Conservation (phyloP, 2,329 filamentous ascomycete species). For the Talaromyces islandicus region DNA sequence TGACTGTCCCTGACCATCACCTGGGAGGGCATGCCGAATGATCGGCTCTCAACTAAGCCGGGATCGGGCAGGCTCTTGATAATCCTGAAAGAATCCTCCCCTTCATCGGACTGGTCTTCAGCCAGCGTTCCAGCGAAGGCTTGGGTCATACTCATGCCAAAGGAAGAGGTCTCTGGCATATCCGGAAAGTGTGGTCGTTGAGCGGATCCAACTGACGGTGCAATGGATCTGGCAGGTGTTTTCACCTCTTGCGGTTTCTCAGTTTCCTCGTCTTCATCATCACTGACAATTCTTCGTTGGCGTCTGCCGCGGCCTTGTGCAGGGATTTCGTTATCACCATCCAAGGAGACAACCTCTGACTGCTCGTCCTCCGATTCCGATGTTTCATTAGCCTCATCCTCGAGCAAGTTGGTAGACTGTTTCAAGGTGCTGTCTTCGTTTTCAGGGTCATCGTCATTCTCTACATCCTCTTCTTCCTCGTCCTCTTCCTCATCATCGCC, state of each 20-base stretch:
- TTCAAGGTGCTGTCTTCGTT: constrained; percentile 16
- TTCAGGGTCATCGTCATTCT: constrained; percentile 10
- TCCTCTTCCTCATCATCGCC: constrained; percentile 19
- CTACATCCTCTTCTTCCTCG: constrained; percentile 12
- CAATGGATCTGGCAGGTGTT: constrained; percentile 27
- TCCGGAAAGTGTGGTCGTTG: constrained; percentile 59
- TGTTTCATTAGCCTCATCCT: constrained; percentile 35
- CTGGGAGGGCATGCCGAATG: constrained; percentile 51
- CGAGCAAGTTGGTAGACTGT: constrained; percentile 23
- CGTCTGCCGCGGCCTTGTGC: constrained; percentile 46
- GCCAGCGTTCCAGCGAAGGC: constrained; percentile 90
- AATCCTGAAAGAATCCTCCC: constrained; percentile 48
- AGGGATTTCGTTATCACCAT: constrained; percentile 36
- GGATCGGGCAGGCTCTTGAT: constrained; percentile 48
- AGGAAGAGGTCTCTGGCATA: constrained; percentile 45
- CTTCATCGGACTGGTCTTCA: constrained; percentile 42
- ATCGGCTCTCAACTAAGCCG: constrained; percentile 51
- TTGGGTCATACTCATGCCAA: constrained; percentile 68
- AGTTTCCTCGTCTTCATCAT: constrained; percentile 48
- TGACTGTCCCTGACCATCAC: constrained; percentile 57
- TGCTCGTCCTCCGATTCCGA: constrained; percentile 33
- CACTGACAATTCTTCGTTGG: constrained; percentile 56
- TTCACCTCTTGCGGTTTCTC: constrained; percentile 16
- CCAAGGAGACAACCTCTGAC: constrained; percentile 22
- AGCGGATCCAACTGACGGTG: constrained; percentile 21